Evolutionary conservation across 2,329 filamentous ascomycete species (phyloP).

Genomic region (Curvularia lunata): DNA sequence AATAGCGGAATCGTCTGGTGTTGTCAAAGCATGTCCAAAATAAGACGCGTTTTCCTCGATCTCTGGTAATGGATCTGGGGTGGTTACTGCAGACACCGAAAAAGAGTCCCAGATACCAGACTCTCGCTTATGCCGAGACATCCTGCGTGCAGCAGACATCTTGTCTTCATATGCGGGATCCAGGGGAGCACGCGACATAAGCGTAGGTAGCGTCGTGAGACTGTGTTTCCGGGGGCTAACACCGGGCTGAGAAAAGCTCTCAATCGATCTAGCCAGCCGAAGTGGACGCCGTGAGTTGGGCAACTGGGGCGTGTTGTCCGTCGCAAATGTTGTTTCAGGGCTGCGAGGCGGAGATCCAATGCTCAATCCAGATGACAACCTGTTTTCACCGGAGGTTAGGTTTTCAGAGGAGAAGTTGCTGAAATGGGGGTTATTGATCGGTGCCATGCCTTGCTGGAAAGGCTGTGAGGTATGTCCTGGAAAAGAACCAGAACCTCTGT

Average conservation of each 20-base stretch:
- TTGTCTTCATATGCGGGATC: slow-evolving; percentile 16
- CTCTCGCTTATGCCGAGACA: slow-evolving; percentile 34
- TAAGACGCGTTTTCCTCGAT: slow-evolving; percentile 40
- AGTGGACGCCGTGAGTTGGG: slow-evolving; percentile 26
- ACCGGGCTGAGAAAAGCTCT: slow-evolving; percentile 63
- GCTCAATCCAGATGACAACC: slow-evolving; percentile 26
- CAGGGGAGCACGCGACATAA: slow-evolving; percentile 43
- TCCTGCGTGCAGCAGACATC: slow-evolving; percentile 2
- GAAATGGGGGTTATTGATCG: slow-evolving; percentile 50
- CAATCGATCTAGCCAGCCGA: slow-evolving; percentile 49
- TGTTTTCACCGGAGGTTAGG: slow-evolving; percentile 20
- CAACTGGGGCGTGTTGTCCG: slow-evolving; percentile 17
- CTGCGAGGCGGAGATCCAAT: slow-evolving; percentile 34
- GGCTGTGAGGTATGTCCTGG: slow-evolving; percentile 60
- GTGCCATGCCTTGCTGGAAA: slow-evolving; percentile 53
- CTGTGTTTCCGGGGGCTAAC: slow-evolving; percentile 50
- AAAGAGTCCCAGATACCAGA: slow-evolving; percentile 45
- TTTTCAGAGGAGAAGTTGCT: slow-evolving; percentile 38
- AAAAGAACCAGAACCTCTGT: slow-evolving; percentile 54
- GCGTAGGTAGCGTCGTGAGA: slow-evolving; percentile 49
- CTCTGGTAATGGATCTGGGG: slow-evolving; percentile 30
- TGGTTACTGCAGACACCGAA: slow-evolving; percentile 26
- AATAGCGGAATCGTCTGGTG: slow-evolving; percentile 51
- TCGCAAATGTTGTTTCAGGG: slow-evolving; percentile 22
- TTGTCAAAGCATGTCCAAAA: slow-evolving; percentile 51